These are phyloP conservation scores for Xylaria castorea DNA, from an alignment of 495 filamentous ascomycete genomes.

Conservation along the genomic window DNA sequence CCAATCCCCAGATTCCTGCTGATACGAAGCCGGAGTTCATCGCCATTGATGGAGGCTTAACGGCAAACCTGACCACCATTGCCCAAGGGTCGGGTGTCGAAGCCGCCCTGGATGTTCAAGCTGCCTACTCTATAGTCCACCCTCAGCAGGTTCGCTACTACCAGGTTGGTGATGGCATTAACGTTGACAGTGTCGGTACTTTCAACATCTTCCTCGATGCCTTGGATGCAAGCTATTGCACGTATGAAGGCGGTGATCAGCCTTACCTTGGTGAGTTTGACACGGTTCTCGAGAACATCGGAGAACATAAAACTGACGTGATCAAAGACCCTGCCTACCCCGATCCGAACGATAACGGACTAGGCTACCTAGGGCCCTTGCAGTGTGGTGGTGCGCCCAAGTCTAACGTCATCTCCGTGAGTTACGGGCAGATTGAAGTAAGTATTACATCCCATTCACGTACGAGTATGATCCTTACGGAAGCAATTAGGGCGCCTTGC, in stretches of 20 bases:
- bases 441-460: background rate
- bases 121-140: conserved; percentile 59
- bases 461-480: background rate
- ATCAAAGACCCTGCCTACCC: conserved; percentile 46
- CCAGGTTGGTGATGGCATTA: conserved; percentile 58
- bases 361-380: conserved; percentile 48
- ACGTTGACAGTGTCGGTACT: conserved; percentile 50
- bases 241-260: conserved; percentile 55
- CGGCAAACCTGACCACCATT: conserved; percentile 38
- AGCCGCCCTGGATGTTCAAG: conserved; percentile 60
- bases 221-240: conserved; percentile 49
- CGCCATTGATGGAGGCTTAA: conserved; percentile 36
- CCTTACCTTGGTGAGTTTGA: conserved; percentile 41
- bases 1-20: conserved; percentile 29
- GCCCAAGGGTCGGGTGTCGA: conserved; percentile 47
- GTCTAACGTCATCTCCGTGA: conserved; percentile 67
- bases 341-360: conserved; percentile 44
- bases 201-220: conserved; percentile 59
- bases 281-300: background rate
- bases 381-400: conserved; percentile 59
- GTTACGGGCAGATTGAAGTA: conserved; percentile 61
- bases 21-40: conserved; percentile 29
- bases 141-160: conserved; percentile 62
- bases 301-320: conserved; percentile 9
- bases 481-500: conserved; percentile 10